These are phyloP conservation scores for Colletotrichum cuscutae DNA, from an alignment of 2,329 filamentous ascomycete genomes.

Conservation along the genomic window DNA sequence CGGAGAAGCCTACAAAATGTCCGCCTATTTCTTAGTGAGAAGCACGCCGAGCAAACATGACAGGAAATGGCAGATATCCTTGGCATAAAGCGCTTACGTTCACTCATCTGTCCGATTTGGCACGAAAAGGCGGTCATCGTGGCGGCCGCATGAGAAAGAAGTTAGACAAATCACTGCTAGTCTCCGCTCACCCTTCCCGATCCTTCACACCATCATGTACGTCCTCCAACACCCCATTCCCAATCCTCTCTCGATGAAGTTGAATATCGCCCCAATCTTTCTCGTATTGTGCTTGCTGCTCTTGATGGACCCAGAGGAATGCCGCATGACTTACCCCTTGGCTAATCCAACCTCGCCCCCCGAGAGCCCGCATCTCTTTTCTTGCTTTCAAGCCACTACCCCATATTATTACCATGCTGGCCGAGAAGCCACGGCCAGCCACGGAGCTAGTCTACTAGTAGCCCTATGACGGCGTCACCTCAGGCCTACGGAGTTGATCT, in stretches of 20 bases:
- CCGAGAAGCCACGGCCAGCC: conserved; percentile 23
- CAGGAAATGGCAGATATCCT: background rate
- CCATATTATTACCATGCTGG: conserved; percentile 18
- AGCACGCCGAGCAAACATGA: background rate
- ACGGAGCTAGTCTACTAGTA: conserved; percentile 10
- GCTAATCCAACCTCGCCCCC: conserved; percentile 9
- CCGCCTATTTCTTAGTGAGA: background rate
- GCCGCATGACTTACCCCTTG: conserved; percentile 33
- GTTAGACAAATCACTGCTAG: conserved; percentile 31
- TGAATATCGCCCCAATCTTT: conserved; percentile 13
- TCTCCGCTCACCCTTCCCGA: conserved; percentile 27
- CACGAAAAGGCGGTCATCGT: conserved; percentile 15
- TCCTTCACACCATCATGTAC: conserved; percentile 28
- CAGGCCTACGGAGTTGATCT: conserved; percentile 12
- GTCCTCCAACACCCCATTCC: conserved; percentile 29
- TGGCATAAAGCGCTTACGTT: conserved; percentile 5
- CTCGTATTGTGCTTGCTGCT: conserved; percentile 25
- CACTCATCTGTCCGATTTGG: conserved; percentile 3
- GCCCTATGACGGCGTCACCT: conserved; percentile 27
- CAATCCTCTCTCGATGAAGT: conserved; percentile 13
- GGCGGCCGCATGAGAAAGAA: conserved; percentile 18
- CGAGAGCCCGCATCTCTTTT: background rate
- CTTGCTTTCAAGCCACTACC: conserved; percentile 4
- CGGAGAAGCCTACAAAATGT: background rate
- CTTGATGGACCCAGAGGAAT: background rate